Evolutionary conservation across 805 yeast genomes (phyloP), one percentile per base, ranked within the genome.

Genomic region (Wickerhamomyces sydowiorum): DNA sequence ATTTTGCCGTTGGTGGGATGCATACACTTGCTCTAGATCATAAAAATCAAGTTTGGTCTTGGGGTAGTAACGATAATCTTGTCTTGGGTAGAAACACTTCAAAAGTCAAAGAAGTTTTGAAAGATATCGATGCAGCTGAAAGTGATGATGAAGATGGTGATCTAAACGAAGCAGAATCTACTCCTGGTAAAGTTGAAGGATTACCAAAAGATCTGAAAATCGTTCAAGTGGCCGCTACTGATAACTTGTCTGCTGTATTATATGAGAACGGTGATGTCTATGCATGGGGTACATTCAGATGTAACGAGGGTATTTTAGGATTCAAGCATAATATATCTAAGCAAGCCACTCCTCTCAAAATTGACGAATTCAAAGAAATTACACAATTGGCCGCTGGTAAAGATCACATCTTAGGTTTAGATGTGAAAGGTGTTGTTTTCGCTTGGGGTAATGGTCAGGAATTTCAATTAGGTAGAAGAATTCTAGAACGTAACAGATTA

Each of bases 361-460:
- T 91, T 28, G 65, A 66, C 1, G 75, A 72, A 38, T 72, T 87
- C 42, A 76, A 72, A 47, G 76, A 86, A 44, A 80, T 87, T 42
- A 87, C 82, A 22, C 93, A 87, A 56, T 62, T 93, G 43, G 96
- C 95, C 1, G 78, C 86, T 0, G 99, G 99, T 38, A 90, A 90
- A 60, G 98, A 93, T 60, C 99, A 93, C 59, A 61, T 93, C 29
- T 61, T 93, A 37, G 93, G 95, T 20, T 68, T 93, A 29, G 95
- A 90, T 60, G 67, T 76, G 21, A 82, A 78, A 55, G 99, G 99
- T 44, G 72, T 80, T 41, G 97, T 90, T 1, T 88, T 76, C 57
- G 90, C 98, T 0, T 93, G 99, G 99, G 99, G 99, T 51, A 86
- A 87, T 60, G 96, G 97, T 21, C 95, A 90, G 55, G 95, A 87